Evolutionary conservation across 305 asterid genomes (phyloP).

Genomic region (Fraxinus albicans): DNA sequence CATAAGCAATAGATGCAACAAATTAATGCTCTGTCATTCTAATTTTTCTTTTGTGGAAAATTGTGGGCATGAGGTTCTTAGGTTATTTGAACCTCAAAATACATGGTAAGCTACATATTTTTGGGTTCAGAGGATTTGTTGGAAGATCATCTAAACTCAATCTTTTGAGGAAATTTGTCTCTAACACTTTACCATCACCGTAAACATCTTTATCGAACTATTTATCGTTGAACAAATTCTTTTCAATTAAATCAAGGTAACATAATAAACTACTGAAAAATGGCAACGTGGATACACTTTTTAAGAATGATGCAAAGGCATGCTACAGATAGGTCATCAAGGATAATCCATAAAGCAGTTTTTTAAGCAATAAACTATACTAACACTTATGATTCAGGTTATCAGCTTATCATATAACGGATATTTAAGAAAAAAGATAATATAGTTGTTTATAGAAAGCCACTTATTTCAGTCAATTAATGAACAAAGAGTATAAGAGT

Average conservation of each 20-base stretch:
- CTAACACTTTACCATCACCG: background rate
- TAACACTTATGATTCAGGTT: background rate
- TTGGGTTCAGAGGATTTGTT: background rate
- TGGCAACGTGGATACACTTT: background rate
- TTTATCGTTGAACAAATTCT: background rate
- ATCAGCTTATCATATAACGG: background rate
- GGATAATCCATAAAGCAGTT: background rate
- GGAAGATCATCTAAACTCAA: background rate
- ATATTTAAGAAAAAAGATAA: background rate
- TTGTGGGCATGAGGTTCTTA: background rate
- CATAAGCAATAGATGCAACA: background rate
- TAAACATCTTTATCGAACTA: background rate
- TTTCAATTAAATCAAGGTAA: background rate
- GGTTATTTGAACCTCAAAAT: background rate
- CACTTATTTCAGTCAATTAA: background rate
- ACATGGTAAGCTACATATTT: background rate
- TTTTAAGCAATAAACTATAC: background rate
- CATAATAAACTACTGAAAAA: background rate
- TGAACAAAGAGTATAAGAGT: background rate
- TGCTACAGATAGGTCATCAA: background rate
- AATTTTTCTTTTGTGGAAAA: background rate
- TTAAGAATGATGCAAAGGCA: background rate
- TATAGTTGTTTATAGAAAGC: background rate
- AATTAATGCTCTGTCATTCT: background rate
- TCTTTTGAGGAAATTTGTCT: background rate